A percentile compares a stretch with the other conserved stretches of the same genome.
These are phyloP conservation scores for Diplocarpon rosae DNA, from an alignment of 2,329 filamentous ascomycete genomes.

Conservation along the genomic window DNA sequence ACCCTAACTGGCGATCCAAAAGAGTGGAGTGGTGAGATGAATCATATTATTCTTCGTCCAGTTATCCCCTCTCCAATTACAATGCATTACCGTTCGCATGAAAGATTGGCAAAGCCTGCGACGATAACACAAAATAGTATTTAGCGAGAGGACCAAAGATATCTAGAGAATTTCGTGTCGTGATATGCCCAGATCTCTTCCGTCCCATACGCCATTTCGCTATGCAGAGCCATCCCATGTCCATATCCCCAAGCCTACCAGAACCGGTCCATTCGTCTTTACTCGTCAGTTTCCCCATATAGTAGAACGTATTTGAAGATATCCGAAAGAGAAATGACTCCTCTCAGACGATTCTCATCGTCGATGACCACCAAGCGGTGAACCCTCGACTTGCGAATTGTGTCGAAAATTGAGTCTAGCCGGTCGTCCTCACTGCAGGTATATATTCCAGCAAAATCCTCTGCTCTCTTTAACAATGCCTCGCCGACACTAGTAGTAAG, in stretches of 20 bases:
- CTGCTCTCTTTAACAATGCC: constrained; percentile 72
- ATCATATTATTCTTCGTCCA: neutral
- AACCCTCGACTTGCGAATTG: constrained; percentile 86
- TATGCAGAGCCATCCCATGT: constrained; percentile 26
- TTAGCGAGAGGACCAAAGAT: constrained; percentile 16
- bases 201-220: constrained; percentile 26
- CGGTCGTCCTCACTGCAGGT: constrained; percentile 88
- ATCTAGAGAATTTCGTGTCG: constrained; percentile 21
- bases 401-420: constrained; percentile 92
- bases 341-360: constrained; percentile 73
- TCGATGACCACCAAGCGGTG: constrained; percentile 91
- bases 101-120: neutral
- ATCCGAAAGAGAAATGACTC: constrained; percentile 87
- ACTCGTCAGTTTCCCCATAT: constrained; percentile 33
- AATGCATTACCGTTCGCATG: neutral
- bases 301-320: constrained; percentile 92
- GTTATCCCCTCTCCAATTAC: neutral
- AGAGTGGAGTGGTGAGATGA: neutral
- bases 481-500: constrained; percentile 78
- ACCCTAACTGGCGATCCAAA: too few species aligned
- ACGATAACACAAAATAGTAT: constrained; percentile 2
- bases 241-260: constrained; percentile 2
- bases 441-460: constrained; percentile 93
- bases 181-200: constrained; percentile 16
- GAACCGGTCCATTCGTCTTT: constrained; percentile 12